A percentile compares a stretch with the other conserved stretches of the same genome.
Evolutionary conservation across 345 rosid species (phyloP).

Genomic region (Camelina neglecta): DNA sequence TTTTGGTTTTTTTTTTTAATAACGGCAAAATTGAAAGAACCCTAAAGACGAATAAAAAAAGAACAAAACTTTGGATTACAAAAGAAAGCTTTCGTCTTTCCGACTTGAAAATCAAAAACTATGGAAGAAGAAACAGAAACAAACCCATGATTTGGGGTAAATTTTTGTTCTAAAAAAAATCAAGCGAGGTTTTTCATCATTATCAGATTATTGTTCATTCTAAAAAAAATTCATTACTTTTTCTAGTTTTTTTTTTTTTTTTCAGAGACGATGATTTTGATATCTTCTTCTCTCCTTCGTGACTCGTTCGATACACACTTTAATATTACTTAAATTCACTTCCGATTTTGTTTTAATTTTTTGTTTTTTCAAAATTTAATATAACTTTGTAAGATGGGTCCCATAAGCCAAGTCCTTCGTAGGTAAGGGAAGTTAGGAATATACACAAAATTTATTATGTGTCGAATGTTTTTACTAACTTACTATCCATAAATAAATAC

Average conservation of each 20-base stretch:
- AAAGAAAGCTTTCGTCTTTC: conserved; percentile 19
- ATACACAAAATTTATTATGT: neutral
- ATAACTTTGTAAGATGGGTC: conserved; percentile 2
- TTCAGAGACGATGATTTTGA: conserved; percentile 20
- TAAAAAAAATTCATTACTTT: neutral
- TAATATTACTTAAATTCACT: neutral
- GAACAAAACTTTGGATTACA: neutral
- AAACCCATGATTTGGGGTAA: neutral
- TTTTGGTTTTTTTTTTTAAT: neutral
- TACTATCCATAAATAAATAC: too few relatives aligned
- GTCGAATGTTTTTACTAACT: neutral
- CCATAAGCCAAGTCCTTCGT: conserved; percentile 3
- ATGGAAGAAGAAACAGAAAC: conserved; percentile 26
- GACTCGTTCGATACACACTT: conserved; percentile 36
- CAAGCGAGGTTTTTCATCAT: conserved; percentile 19
- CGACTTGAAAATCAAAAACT: neutral
- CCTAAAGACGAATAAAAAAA: conserved; percentile 23
- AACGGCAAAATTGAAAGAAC: conserved; percentile 35
- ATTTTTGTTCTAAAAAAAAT: neutral
- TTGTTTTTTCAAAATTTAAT: neutral
- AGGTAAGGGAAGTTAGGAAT: conserved; percentile 37
- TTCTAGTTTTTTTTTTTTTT: conserved; percentile 5
- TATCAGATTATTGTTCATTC: conserved; percentile 27
- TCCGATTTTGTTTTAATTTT: neutral
- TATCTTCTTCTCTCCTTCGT: conserved; percentile 30